Percentiles rank a stretch among this genome's conserved stretches.
Conservation (phyloP, 441 rosid genomes). For the Heliophila coronopifolia region DNA sequence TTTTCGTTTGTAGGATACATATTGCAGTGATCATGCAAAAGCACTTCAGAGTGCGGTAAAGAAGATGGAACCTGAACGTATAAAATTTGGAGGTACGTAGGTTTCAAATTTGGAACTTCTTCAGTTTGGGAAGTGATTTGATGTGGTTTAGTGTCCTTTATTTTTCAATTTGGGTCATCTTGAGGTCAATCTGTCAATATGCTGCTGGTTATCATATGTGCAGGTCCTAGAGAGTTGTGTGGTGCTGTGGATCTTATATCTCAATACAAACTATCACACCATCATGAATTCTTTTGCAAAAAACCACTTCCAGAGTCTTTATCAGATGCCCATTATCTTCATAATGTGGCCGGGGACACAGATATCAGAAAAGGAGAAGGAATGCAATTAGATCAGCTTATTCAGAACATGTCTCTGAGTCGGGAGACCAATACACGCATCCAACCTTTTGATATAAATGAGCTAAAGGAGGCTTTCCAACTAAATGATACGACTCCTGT, state of each 20-base stretch:
- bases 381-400: slow-evolving; percentile 53
- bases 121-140: not conserved
- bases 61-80: slow-evolving; percentile 31
- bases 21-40: slow-evolving; percentile 26
- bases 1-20: not conserved
- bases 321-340: slow-evolving; percentile 49
- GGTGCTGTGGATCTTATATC: slow-evolving; percentile 55
- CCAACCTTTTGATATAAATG: slow-evolving; percentile 42
- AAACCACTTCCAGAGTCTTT: slow-evolving; percentile 43
- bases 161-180: not conserved
- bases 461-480: slow-evolving; percentile 47
- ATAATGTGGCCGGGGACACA: slow-evolving; percentile 50
- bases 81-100: slow-evolving; percentile 28
- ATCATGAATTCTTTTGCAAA: slow-evolving; percentile 61
- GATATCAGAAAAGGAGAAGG: slow-evolving; percentile 67
- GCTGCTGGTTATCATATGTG: slow-evolving; percentile 2
- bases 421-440: slow-evolving; percentile 28
- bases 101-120: slow-evolving; percentile 3
- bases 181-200: slow-evolving; percentile 13
- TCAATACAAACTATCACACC: slow-evolving; percentile 43
- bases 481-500: slow-evolving; percentile 39
- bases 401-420: slow-evolving; percentile 26
- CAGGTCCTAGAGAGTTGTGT: slow-evolving; percentile 55
- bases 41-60: not conserved
- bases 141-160: not conserved